Base-by-base conservation (phyloP, 169 alveolate species). In the Plasmodium gallinaceum region DNA sequence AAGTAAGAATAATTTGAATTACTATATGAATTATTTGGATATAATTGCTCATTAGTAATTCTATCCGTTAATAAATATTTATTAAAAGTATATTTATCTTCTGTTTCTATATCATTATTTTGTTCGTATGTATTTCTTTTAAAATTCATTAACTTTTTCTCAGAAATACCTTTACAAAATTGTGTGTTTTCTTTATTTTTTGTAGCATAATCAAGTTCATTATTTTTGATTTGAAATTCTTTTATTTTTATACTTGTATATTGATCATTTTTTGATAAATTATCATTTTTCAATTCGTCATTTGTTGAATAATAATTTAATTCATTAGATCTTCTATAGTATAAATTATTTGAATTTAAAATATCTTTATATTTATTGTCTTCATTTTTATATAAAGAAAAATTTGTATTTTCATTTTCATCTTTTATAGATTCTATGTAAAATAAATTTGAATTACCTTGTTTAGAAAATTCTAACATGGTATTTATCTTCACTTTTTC, bases 371-470 rank as follows among this genome's bases (percentile, higher is more conserved):
- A 10, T 10, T 66, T 54, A 66, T 42, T 66, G 39, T 66, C 46
- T 69, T 8, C 42, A 24, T 69, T 48, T 6, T 69, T 69, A 46
- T 69, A 46, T 46, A 69, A 48, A 52, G 62, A 52, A 6, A 52
- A 52, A 60, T 60, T 20, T 60, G n/a, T 18, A 9, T 60, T 26
- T 20, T 46, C 24, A 24, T 51, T 26, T 20, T 24, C 22, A 46
- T 69, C 62, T 20, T 64, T 24, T 18, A 14, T 57, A 0, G 37
- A 9, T 32, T 3, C 26, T 14, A 26, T 32, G 9, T 20, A 20
- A 7, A 8, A 16, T n/a, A 54, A 14, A 66, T 5, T 54, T n/a
- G 43, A 18, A 37, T 42, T 66, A 66, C 42, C 18, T 43, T 18
- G 58, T 45, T 16, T 60, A 12, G 7, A 20, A 60, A 16, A 60